Evolutionary conservation across 23 red algal species (phyloP).

Genomic region (Agarophyton chilense): DNA sequence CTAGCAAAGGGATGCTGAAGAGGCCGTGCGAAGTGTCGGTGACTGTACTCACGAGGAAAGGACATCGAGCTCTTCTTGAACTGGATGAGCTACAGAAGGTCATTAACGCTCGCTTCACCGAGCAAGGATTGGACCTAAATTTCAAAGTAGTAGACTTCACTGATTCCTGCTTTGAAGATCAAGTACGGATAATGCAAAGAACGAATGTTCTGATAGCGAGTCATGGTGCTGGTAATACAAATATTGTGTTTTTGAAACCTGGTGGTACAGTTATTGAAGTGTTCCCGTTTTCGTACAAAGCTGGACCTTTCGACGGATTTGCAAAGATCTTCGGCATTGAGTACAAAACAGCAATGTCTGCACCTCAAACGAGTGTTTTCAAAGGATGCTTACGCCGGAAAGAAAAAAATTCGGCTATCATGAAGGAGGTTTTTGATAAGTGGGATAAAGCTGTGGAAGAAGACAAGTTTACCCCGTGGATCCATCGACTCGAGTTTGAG

Average conservation of each 20-base stretch:
- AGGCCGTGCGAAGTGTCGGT: conserved; percentile 40
- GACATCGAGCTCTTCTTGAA: conserved; percentile 74
- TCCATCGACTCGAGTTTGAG: conserved; percentile 63
- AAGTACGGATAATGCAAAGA: conserved; percentile 77
- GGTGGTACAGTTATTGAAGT: conserved; percentile 73
- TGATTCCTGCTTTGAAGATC: conserved; percentile 53
- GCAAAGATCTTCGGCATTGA: conserved; percentile 63
- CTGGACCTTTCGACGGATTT: conserved; percentile 81
- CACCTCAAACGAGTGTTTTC: conserved; percentile 79
- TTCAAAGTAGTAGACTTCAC: conserved; percentile 78
- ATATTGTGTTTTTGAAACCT: conserved; percentile 79
- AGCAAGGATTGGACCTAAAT: conserved; percentile 8
- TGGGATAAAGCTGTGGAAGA: conserved; percentile 80
- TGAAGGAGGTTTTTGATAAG: conserved; percentile 45
- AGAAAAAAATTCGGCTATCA: conserved; percentile 47
- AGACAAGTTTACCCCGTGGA: conserved; percentile 33
- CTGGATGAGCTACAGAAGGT: conserved; percentile 48
- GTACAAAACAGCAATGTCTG: conserved; percentile 72
- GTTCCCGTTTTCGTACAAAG: conserved; percentile 86
- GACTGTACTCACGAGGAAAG: conserved; percentile 54
- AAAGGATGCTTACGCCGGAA: conserved; percentile 60
- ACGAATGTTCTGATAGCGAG: conserved; percentile 80
- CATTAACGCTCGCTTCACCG: conserved; percentile 29
- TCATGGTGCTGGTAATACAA: conserved; percentile 86
- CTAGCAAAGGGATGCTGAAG: not conserved